A percentile compares a stretch with the other conserved stretches of the same genome.
Evolutionary conservation across 257 asterid species (phyloP).

Genomic region (Perilla frutescens): DNA sequence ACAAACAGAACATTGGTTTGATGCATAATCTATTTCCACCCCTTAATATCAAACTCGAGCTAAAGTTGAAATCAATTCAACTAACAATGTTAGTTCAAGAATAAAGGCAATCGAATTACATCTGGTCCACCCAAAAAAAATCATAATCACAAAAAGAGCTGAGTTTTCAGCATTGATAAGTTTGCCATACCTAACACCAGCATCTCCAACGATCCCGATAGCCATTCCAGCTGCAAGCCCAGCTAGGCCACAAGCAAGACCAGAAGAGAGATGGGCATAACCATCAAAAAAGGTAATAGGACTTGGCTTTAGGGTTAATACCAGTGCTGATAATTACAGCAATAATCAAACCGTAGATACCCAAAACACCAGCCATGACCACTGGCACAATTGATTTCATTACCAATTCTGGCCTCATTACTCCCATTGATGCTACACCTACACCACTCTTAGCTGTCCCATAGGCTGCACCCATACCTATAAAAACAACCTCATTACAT

Average conservation of each 20-base stretch:
- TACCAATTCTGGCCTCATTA: conserved; percentile 89
- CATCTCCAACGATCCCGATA: conserved; percentile 89
- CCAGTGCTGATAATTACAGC: no score
- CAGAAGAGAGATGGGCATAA: no score
- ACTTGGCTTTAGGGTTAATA: no score
- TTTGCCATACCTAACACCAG: conserved; percentile 75
- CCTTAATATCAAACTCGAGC: conserved; percentile 14
- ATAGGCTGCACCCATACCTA: conserved; percentile 96
- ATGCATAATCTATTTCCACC: neutral
- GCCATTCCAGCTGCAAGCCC: conserved; percentile 97
- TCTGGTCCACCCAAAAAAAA: neutral
- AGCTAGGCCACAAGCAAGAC: no score
- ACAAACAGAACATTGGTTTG: neutral
- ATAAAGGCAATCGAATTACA: conserved; percentile 7
- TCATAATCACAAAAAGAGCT: conserved; percentile 14
- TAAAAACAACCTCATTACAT: no score
- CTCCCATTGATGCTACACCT: conserved; percentile 95
- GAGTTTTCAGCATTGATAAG: neutral
- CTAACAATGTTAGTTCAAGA: neutral
- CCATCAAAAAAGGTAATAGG: no score
- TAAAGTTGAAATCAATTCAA: neutral
- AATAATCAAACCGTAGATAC: no score
- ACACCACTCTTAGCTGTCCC: no score
- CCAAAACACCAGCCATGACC: conserved; percentile 97
- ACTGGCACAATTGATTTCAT: conserved; percentile 93